A percentile compares a stretch with the other conserved stretches of the same genome.
Conservation (phyloP, 805 yeast genomes). For the Gaillardinia entomophila region DNA sequence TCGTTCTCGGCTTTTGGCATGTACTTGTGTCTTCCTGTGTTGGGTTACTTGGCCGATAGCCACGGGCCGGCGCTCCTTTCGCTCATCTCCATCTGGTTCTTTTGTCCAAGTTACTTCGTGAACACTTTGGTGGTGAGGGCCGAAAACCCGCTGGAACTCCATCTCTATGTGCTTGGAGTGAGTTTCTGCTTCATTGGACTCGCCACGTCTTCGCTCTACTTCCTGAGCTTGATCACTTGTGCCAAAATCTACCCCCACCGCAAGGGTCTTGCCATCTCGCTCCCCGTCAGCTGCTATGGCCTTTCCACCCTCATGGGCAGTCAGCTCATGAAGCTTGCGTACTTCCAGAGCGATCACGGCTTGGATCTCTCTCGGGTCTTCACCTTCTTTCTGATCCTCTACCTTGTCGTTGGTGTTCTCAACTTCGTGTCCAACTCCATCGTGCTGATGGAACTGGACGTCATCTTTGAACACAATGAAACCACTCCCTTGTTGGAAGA, state of each 20-base stretch:
- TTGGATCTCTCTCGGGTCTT: slow-evolving; percentile 52
- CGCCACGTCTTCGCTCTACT: slow-evolving; percentile 69
- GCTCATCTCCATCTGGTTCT: slow-evolving; percentile 51
- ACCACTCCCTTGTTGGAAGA: slow-evolving; percentile 20
- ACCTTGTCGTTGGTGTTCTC: slow-evolving; percentile 49
- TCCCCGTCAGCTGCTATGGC: slow-evolving; percentile 88
- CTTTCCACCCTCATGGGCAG: slow-evolving; percentile 72
- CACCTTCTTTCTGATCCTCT: slow-evolving; percentile 44
- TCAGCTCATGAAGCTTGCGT: slow-evolving; percentile 44
- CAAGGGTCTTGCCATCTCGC: slow-evolving; percentile 76
- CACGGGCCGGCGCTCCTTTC: slow-evolving; percentile 77
- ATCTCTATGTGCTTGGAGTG: slow-evolving; percentile 27
- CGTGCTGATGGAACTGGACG: slow-evolving; percentile 52
- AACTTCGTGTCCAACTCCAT: slow-evolving; percentile 63
- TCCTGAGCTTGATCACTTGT: slow-evolving; percentile 69
- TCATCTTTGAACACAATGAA: slow-evolving; percentile 22
- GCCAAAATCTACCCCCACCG: slow-evolving; percentile 76
- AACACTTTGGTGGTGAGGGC: slow-evolving; percentile 19
- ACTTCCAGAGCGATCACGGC: slow-evolving; percentile 23
- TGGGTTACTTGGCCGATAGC: slow-evolving; percentile 81
- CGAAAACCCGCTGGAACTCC: neutral
- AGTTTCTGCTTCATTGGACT: slow-evolving; percentile 59
- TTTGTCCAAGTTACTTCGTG: slow-evolving; percentile 62
- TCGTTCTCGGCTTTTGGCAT: slow-evolving; percentile 72
- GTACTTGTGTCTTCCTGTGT: slow-evolving; percentile 75